A percentile compares a stretch with the other conserved stretches of the same genome.
These are phyloP conservation scores for Penicillium bialowiezense DNA, from an alignment of 495 filamentous ascomycete species.

Conservation along the genomic window DNA sequence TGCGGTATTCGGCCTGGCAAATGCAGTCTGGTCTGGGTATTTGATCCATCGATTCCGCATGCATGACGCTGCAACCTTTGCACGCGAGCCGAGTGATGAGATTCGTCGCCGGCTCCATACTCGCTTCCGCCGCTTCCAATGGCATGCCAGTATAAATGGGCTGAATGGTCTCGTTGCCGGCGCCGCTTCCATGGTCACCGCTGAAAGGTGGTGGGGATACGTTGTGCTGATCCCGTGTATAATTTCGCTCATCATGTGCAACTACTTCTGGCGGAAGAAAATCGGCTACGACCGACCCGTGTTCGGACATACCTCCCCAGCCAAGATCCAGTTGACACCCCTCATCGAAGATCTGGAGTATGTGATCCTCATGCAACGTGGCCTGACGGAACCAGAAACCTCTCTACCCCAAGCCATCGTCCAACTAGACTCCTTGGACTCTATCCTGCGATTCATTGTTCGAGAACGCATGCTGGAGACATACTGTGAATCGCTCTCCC, in stretches of 20 bases:
- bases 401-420: constrained; percentile 11
- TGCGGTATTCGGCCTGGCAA: constrained; percentile 41
- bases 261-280: constrained; percentile 43
- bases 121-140: constrained; percentile 35
- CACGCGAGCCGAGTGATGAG: constrained; percentile 15
- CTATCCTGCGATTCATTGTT: constrained; percentile 34
- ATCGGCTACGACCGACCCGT: constrained; percentile 47
- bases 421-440: constrained; percentile 23
- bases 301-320: constrained; percentile 6
- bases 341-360: constrained; percentile 32
- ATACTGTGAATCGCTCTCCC: constrained; percentile 32
- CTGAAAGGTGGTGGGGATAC: constrained; percentile 50
- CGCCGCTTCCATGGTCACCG: constrained; percentile 49
- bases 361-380: constrained; percentile 23
- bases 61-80: constrained; percentile 22
- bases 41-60: constrained; percentile 33
- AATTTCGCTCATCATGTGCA: constrained; percentile 36
- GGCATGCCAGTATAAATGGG: constrained; percentile 40
- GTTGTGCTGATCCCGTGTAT: constrained; percentile 49
- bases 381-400: constrained; percentile 10
- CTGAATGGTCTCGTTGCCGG: constrained; percentile 46
- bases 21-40: constrained; percentile 43
- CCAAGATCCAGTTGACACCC: constrained; percentile 14
- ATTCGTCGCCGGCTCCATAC: constrained; percentile 25
- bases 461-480: constrained; percentile 37